phyloP scores from a whole-genome alignment of 1,284 basidiomycete species.

The Malassezia obtusa region DNA sequence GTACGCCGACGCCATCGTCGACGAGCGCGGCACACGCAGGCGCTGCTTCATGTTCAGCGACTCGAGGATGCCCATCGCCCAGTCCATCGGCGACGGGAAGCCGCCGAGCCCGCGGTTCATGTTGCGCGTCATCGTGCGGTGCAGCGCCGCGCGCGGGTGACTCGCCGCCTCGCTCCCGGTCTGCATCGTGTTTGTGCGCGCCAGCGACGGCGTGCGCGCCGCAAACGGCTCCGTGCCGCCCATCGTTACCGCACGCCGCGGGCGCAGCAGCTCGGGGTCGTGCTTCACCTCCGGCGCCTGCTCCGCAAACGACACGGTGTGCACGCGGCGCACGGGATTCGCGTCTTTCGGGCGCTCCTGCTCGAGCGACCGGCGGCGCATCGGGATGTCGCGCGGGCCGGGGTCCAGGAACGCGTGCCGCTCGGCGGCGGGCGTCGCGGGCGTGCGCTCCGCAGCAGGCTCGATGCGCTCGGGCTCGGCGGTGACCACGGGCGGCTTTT shows the following conservation, averaged over 20 bases:
- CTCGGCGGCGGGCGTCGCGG: too few species aligned
- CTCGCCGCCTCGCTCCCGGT: background rate
- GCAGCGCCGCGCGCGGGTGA: constrained; percentile 9
- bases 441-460: background rate
- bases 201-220: background rate
- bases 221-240: background rate
- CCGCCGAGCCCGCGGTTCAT: constrained; percentile 6
- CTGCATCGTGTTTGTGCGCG: background rate
- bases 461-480: background rate
- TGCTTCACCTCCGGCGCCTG: background rate
- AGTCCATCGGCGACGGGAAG: constrained; percentile 10
- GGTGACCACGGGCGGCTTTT: too few species aligned
- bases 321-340: background rate
- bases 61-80: background rate
- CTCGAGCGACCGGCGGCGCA: background rate
- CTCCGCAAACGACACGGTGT: background rate
- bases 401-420: too few species aligned
- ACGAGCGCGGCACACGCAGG: constrained; percentile 61
- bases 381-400: background rate
- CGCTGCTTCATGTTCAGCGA: constrained; percentile 51
- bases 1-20: constrained; percentile 54
- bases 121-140: constrained; percentile 24
- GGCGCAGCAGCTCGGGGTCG: background rate
- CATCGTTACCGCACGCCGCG: background rate
- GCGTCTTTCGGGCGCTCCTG: background rate